These are phyloP conservation scores for Nidularia pulvinata DNA, from an alignment of 768 basidiomycete genomes.

Conservation along the genomic window DNA sequence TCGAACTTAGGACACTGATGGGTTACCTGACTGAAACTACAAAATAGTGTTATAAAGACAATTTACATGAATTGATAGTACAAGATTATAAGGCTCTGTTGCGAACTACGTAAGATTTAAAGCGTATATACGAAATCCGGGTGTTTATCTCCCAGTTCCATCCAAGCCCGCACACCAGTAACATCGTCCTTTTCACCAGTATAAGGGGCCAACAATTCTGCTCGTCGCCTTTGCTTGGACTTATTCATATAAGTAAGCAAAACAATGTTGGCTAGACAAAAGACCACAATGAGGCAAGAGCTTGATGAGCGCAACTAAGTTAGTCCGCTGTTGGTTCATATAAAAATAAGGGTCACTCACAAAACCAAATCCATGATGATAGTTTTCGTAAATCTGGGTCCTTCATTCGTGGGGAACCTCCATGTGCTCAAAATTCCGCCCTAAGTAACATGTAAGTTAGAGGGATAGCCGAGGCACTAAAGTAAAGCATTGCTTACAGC, in stretches of 20 bases:
- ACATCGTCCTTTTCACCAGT: slow-evolving; percentile 19
- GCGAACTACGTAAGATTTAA: slow-evolving; percentile 1
- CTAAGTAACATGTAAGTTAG: slow-evolving; percentile 8
- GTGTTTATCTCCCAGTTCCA: slow-evolving; percentile 31
- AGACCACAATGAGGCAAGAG: slow-evolving; percentile 19
- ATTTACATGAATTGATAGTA: too few relatives aligned
- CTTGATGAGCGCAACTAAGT: slow-evolving; percentile 8
- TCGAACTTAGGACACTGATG: not conserved
- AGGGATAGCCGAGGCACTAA: not conserved
- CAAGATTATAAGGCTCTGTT: not conserved
- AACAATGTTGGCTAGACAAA: slow-evolving; percentile 17
- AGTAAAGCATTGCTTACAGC: slow-evolving; percentile 15
- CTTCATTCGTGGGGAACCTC: slow-evolving; percentile 35
- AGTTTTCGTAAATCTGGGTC: slow-evolving; percentile 30
- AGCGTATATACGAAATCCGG: slow-evolving; percentile 31
- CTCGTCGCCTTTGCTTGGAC: slow-evolving; percentile 15
- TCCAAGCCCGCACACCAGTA: slow-evolving; percentile 23
- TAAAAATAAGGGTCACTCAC: slow-evolving; percentile 13
- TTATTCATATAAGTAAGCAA: slow-evolving; percentile 24
- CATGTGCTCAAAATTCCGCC: slow-evolving; percentile 38
- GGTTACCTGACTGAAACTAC: too few relatives aligned
- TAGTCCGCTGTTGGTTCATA: not conserved
- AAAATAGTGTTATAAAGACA: too few relatives aligned
- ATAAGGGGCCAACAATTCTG: slow-evolving; percentile 25
- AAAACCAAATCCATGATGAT: slow-evolving; percentile 33